Conservation (phyloP, 805 yeast genomes). For the Candida pini region DNA sequence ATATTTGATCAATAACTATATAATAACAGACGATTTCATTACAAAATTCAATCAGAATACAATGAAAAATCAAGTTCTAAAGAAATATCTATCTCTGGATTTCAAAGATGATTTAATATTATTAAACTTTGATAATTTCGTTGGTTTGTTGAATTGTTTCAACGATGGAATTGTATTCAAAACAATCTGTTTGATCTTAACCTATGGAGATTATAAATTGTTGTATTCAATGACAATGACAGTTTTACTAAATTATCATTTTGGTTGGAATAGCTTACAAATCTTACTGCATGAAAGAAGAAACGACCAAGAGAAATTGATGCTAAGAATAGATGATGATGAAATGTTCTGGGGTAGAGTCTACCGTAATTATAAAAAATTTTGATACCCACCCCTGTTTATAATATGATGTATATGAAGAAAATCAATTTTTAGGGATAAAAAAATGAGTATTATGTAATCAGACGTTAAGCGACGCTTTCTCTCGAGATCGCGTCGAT, state of each 20-base stretch:
- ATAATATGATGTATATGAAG: no score
- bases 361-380: slow-evolving; percentile 20
- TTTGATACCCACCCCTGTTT: no score
- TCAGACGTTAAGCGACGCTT: no score
- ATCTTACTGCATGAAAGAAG: slow-evolving; percentile 13
- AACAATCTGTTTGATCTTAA: slow-evolving; percentile 21
- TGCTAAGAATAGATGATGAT: slow-evolving; percentile 18
- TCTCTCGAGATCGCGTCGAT: no score
- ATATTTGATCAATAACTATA: slow-evolving; percentile 17
- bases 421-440: no score
- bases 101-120: slow-evolving; percentile 25
- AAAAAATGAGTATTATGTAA: no score
- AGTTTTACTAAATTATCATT: slow-evolving; percentile 43
- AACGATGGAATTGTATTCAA: slow-evolving; percentile 14
- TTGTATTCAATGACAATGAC: slow-evolving; percentile 34
- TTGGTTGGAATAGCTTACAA: slow-evolving; percentile 38
- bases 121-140: slow-evolving; percentile 14
- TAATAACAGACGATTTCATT: slow-evolving; percentile 19
- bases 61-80: slow-evolving; percentile 12
- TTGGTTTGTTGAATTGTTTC: slow-evolving; percentile 14
- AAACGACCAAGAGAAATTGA: slow-evolving; percentile 9
- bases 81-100: slow-evolving; percentile 11
- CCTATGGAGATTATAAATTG: slow-evolving; percentile 31
- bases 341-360: slow-evolving; percentile 27
- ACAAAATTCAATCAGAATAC: slow-evolving; percentile 17